Percentiles rank a stretch among this genome's conserved stretches.
Conservation (phyloP, 208 protist genomes). For the Lotmaria passim region DNA sequence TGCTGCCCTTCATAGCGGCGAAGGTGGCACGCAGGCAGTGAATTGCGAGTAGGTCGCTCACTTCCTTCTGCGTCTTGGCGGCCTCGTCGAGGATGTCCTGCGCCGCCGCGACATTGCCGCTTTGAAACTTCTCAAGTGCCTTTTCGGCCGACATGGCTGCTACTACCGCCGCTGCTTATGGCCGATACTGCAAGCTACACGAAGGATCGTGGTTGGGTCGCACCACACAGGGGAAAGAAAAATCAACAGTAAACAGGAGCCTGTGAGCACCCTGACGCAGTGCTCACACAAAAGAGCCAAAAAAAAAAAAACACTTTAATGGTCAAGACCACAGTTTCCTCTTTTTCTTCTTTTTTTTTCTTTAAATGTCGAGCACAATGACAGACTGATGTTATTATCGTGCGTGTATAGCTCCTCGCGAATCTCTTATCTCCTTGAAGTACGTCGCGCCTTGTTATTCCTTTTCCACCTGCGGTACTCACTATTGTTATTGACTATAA, state of each 20-base stretch:
- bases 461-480: no score
- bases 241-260: no score
- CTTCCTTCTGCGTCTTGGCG: slow-evolving; percentile 31
- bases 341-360: no score
- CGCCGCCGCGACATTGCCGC: slow-evolving; percentile 55
- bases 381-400: background rate
- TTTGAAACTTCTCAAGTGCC: slow-evolving; percentile 58
- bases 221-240: slow-evolving; percentile 12
- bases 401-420: slow-evolving; percentile 15
- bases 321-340: no score
- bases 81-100: slow-evolving; percentile 54
- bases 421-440: background rate
- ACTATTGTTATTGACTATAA: no score
- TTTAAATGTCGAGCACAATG: no score
- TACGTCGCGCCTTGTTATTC: no score
- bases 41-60: slow-evolving; percentile 62
- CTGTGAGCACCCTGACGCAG: no score
- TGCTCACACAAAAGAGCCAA: no score
- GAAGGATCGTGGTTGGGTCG: no score
- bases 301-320: background rate
- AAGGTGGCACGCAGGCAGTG: slow-evolving; percentile 76
- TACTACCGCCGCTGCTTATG: background rate
- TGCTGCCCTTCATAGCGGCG: slow-evolving; percentile 78
- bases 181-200: no score
- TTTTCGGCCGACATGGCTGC: slow-evolving; percentile 33